Evolutionary conservation across 192 early-diverging fungal genomes (phyloP).

Genomic region (Chytriomyces confervae): DNA sequence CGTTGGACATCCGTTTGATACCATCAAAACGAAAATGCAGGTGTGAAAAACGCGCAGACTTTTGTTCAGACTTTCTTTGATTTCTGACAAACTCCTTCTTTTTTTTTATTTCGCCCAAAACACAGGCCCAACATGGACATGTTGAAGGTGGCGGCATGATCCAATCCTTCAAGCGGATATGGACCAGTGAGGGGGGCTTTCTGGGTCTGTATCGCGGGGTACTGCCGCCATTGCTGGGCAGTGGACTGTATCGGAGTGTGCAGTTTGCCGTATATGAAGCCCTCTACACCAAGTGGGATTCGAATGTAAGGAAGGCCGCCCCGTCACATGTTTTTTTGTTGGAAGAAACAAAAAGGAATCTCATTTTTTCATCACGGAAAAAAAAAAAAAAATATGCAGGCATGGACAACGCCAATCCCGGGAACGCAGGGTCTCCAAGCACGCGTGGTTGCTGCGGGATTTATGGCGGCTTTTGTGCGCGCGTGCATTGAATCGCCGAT

Average conservation of each 20-base stretch:
- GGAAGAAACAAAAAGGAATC: no score
- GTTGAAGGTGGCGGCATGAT: slow-evolving; percentile 10
- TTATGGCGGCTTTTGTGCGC: not conserved
- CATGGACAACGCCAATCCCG: not conserved
- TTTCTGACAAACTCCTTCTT: not conserved
- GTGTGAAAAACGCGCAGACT: no score
- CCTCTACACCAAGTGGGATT: slow-evolving; percentile 9
- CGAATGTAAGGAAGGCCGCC: no score
- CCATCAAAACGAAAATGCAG: slow-evolving; percentile 5
- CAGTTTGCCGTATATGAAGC: slow-evolving; percentile 22
- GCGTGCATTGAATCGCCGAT: slow-evolving; percentile 5
- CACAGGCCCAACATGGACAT: slow-evolving; percentile 10
- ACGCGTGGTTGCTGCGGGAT: not conserved
- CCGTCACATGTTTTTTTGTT: no score
- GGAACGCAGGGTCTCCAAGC: not conserved
- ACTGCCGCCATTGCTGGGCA: slow-evolving; percentile 2
- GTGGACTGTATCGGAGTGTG: slow-evolving; percentile 13
- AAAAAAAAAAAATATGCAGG: no score
- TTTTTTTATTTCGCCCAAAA: not conserved
- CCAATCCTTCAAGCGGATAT: slow-evolving; percentile 3
- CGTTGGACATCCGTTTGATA: slow-evolving; percentile 8
- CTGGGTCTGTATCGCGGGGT: not conserved
- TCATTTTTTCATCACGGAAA: no score
- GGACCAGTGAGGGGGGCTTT: not conserved
- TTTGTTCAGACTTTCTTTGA: no score